These are phyloP conservation scores for Jacaranda copaia DNA, from an alignment of 257 asterid genomes.

Conservation along the genomic window DNA sequence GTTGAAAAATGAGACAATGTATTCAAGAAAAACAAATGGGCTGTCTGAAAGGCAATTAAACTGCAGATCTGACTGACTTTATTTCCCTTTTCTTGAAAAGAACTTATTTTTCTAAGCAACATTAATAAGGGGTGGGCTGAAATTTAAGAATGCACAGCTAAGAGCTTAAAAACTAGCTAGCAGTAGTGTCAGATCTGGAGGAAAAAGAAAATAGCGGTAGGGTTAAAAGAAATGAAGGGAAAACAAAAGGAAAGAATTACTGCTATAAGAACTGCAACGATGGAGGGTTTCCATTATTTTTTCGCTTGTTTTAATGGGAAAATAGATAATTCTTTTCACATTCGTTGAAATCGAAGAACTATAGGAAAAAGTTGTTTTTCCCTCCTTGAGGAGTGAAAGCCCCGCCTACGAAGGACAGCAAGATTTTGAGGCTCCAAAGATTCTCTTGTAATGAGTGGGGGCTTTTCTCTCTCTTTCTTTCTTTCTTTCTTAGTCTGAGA, in stretches of 20 bases:
- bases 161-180: conserved; percentile 21
- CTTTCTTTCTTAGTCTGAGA: conserved; percentile 31
- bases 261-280: conserved; percentile 30
- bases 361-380: conserved; percentile 10
- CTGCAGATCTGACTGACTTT: conserved; percentile 45
- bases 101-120: conserved; percentile 25
- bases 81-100: neutral
- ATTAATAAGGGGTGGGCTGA: conserved; percentile 41
- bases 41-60: conserved; percentile 5
- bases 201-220: conserved; percentile 17
- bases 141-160: conserved; percentile 45
- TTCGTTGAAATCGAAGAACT: conserved; percentile 30
- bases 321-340: conserved; percentile 1
- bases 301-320: neutral
- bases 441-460: conserved; percentile 27
- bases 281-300: conserved; percentile 25
- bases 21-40: conserved; percentile 28
- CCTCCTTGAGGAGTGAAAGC: conserved; percentile 13
- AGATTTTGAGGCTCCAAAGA: conserved; percentile 34
- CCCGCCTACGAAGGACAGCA: conserved; percentile 37
- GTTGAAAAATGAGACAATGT: neutral
- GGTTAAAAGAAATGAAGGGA: conserved; percentile 25
- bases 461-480: neutral
- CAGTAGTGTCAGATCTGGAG: neutral
- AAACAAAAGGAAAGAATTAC: neutral